A percentile compares a stretch with the other conserved stretches of the same genome.
These are phyloP conservation scores for Syzygium grande DNA, from an alignment of 345 rosid genomes.

Conservation along the genomic window DNA sequence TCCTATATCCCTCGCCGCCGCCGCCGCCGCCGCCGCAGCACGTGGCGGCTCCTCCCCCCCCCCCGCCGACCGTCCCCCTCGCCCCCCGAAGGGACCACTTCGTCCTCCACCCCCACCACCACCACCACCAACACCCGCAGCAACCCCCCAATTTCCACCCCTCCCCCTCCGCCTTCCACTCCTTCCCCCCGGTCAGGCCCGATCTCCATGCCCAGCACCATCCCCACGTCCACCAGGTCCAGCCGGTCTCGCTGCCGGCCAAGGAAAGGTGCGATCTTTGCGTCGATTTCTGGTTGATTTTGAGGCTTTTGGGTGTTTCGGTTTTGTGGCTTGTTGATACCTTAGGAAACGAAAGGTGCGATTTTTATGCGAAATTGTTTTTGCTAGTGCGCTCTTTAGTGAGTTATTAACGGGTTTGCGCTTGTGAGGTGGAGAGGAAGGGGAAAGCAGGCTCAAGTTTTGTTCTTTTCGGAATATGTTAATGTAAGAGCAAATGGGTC, in stretches of 20 bases:
- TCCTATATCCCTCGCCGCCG: slow-evolving; percentile 3
- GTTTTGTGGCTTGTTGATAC: background rate
- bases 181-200: slow-evolving; percentile 4
- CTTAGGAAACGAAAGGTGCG: background rate
- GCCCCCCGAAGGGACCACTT: slow-evolving; percentile 1
- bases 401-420: background rate
- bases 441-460: background rate
- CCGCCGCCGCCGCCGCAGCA: background rate
- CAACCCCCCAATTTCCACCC: slow-evolving; percentile 10
- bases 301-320: background rate
- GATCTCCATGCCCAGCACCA: background rate
- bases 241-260: background rate
- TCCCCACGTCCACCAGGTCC: background rate
- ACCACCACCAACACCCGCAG: background rate
- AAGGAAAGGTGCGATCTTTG: slow-evolving; percentile 1
- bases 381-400: background rate
- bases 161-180: slow-evolving; percentile 9
- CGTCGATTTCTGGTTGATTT: background rate
- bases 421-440: background rate
- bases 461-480: background rate
- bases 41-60: background rate
- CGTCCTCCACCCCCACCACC: slow-evolving; percentile 1
- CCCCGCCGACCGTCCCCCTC: background rate
- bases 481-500: background rate
- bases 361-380: background rate